A percentile compares a stretch with the other conserved stretches of the same genome.
phyloP scores from a whole-genome alignment of 257 asterid species.

The Leptodermis oblonga region DNA sequence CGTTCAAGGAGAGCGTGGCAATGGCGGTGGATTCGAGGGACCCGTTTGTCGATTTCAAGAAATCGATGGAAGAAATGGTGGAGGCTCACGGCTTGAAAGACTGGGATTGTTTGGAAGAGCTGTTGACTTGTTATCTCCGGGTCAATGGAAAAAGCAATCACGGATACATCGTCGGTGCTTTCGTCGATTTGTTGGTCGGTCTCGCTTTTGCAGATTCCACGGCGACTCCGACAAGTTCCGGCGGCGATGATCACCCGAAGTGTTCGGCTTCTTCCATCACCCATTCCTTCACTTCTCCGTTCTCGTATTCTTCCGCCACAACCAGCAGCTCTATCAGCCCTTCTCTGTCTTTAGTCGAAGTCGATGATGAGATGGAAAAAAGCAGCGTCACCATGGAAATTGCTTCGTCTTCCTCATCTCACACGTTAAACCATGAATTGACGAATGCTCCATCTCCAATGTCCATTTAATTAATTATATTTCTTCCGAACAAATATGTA shows the following conservation, averaged over 20 bases:
- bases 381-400: slow-evolving; percentile 8
- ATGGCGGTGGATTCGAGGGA: slow-evolving; percentile 57
- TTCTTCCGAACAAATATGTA: not conserved
- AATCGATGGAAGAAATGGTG: slow-evolving; percentile 87
- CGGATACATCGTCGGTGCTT: slow-evolving; percentile 64
- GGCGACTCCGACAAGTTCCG: slow-evolving; percentile 6
- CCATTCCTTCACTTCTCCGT: slow-evolving; percentile 61
- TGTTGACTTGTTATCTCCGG: slow-evolving; percentile 48
- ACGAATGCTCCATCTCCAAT: not conserved
- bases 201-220: slow-evolving; percentile 23
- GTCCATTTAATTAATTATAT: not conserved
- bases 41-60: slow-evolving; percentile 57
- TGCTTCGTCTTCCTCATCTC: slow-evolving; percentile 17
- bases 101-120: slow-evolving; percentile 63
- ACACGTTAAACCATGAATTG: no score
- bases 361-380: slow-evolving; percentile 31
- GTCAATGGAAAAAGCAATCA: slow-evolving; percentile 47
- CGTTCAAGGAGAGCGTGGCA: slow-evolving; percentile 25
- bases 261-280: slow-evolving; percentile 34
- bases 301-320: slow-evolving; percentile 48
- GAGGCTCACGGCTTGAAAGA: slow-evolving; percentile 38
- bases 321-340: slow-evolving; percentile 25
- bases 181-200: slow-evolving; percentile 53
- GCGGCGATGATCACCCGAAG: slow-evolving; percentile 9
- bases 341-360: slow-evolving; percentile 32